Evolutionary conservation across 2,329 filamentous ascomycete species (phyloP), one percentile per base, ranked within the genome.

Genomic region (Sporothrix euskadiensis): DNA sequence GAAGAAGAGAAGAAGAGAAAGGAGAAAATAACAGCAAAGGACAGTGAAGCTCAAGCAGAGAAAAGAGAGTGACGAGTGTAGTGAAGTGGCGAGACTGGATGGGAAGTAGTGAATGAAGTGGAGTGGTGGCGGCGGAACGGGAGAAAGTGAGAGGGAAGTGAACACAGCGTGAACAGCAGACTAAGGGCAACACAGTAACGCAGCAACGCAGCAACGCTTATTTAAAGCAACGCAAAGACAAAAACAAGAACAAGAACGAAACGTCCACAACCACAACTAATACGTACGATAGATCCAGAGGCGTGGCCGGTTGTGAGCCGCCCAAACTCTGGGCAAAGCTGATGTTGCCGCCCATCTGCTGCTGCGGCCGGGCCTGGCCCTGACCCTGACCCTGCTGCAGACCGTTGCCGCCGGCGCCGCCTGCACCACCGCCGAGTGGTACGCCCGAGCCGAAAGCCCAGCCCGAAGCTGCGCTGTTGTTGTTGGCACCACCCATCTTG

Each of bases 291-390:
- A 88, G 83, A 80, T 91, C 89, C 74, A 91, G 81, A 57, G 88
- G 86, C 75, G 89, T 88, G 77, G 87, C 83, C 77, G 88, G 86
- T 81, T 90, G 88, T 73, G 89, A 90, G 75, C 88, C 88, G 78
- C 86, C 86, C 78, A 91, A 83, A 79, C 88, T 91, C 80, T 91
- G 89, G 68, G 89, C 89, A 81, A 91, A 91, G 81, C 89, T 91
- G 74, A 89, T 83, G 80, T 87, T 89, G 77, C 88, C 84, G 75
- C 86, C 85, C 78, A 88, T 81, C 82, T 89, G 85, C 87, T 74
- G 74, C 72, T 73, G 75, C n/a, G 72, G 66, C 22, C 74, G 84
- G 72, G 83, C 81, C 69, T 85, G 83, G 76, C 84, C 88, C 78
- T 85, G 87, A 72, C 83, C 81, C 69, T 85, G 83, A 76, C 84